Evolutionary conservation across 2,329 filamentous ascomycete species (phyloP), one percentile per base, ranked within the genome.

Genomic region (Pestalotiopsis sp.): DNA sequence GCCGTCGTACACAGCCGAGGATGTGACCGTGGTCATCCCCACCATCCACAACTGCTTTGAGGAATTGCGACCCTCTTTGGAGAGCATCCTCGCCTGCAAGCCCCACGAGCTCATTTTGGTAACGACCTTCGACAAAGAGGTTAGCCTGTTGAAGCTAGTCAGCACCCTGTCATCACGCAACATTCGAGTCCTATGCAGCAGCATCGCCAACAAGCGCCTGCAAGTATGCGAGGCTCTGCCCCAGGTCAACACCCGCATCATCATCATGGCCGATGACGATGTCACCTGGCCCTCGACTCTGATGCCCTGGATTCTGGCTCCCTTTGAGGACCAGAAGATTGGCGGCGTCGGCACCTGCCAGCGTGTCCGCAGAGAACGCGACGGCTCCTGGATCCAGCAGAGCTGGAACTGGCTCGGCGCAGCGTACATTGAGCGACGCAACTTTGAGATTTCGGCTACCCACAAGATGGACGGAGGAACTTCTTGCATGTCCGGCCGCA

Each of bases 381-480:
- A 83, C 60, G 87, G 82, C 1, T 88, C 88, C 56, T 82, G 89
- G 76, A 84, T 84, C 31, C 88, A 88, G 57, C 87, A 88, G 64
- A 83, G 93, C 72, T 98, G 91, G 90, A 95, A 95, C 77, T 98
- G 95, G 86, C 87, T 98, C 23, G 95, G 95, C 5, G 93, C 94
- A 25, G 90, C 95, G 65, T 98, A 98, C 80, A 92, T 98, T 71
- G 93, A 97, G 80, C 90, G 95, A 69, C 91, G 95, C 70, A 98
- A 98, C 82, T 98, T 98, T 79, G 95, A 98, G 81, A 97, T 97
- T 78, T 97, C 95, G 62, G 95, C 95, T 39, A 98, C 95, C 67
- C 95, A 97, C 79, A 93, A 95, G 82, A 92, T 98, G 65, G 95
- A 98, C 78, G 95, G 95, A 69, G 95, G 95, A 56, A 92, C 97